phyloP scores from a whole-genome alignment of 257 asterid species.

The Jaltomata sinuosa region DNA sequence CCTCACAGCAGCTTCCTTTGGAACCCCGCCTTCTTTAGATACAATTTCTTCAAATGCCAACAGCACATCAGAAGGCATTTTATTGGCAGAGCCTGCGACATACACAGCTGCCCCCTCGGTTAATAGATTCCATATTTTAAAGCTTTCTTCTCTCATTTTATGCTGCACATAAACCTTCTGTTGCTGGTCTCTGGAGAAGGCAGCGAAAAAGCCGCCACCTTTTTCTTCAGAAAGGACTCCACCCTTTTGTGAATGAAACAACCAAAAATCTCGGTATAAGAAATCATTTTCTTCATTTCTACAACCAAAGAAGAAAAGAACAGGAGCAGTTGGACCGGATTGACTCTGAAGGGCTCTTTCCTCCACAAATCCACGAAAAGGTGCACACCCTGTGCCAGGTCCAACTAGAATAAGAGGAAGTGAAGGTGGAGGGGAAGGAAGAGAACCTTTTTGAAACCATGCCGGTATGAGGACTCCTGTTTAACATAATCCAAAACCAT shows the following conservation, averaged over 20 bases:
- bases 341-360: conserved; percentile 68
- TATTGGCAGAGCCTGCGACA: conserved; percentile 84
- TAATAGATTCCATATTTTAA: conserved; percentile 60
- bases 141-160: conserved; percentile 65
- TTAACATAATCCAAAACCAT: not conserved
- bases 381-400: conserved; percentile 99
- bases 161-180: conserved; percentile 85
- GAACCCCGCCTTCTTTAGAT: conserved; percentile 45
- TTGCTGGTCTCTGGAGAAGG: conserved; percentile 89
- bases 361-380: conserved; percentile 82
- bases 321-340: conserved; percentile 59
- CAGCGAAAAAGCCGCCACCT: conserved; percentile 82
- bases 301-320: conserved; percentile 84
- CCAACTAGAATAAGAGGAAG: conserved; percentile 88
- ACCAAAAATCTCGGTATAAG: conserved; percentile 77
- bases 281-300: conserved; percentile 66
- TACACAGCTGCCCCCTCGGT: conserved; percentile 69
- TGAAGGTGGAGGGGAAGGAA: conserved; percentile 69
- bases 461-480: conserved; percentile 65
- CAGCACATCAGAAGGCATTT: conserved; percentile 86
- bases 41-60: conserved; percentile 70
- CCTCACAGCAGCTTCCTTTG: conserved; percentile 53
- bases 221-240: conserved; percentile 76
- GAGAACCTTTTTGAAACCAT: conserved; percentile 79
- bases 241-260: conserved; percentile 39